These are phyloP conservation scores for Hyphopichia fennica DNA, from an alignment of 1,139 yeast genomes.

Conservation along the genomic window DNA sequence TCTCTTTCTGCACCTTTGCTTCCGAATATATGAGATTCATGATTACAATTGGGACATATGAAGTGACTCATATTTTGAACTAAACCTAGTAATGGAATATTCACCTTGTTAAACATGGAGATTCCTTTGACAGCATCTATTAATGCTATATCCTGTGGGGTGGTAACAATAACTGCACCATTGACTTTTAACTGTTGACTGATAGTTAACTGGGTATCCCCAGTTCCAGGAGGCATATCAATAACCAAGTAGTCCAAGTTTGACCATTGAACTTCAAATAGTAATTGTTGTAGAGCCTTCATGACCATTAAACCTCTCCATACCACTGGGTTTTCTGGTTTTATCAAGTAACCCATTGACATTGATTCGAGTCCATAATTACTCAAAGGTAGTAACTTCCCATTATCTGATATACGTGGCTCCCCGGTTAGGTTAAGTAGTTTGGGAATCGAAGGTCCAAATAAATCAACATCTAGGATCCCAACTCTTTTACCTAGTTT, in stretches of 20 bases:
- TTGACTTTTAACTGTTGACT: constrained; percentile 75
- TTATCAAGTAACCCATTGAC: constrained; percentile 85
- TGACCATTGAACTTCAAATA: constrained; percentile 82
- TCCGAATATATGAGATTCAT: constrained; percentile 76
- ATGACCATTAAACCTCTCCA: constrained; percentile 90
- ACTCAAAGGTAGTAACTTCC: constrained; percentile 65
- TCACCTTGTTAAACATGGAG: constrained; percentile 71
- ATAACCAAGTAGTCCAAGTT: constrained; percentile 68
- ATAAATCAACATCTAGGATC: constrained; percentile 74
- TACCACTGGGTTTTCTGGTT: constrained; percentile 70
- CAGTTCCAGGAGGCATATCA: constrained; percentile 94
- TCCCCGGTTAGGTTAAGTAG: constrained; percentile 65
- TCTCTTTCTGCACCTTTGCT: constrained; percentile 61
- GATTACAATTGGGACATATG: constrained; percentile 73
- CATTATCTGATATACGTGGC: constrained; percentile 56
- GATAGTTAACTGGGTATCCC: constrained; percentile 81
- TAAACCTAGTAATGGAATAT: constrained; percentile 73
- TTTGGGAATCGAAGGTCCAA: constrained; percentile 82
- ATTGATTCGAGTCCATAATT: constrained; percentile 80
- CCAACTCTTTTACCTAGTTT: constrained; percentile 62
- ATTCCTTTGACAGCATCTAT: constrained; percentile 83
- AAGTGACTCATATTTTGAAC: constrained; percentile 84
- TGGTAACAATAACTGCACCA: constrained; percentile 81
- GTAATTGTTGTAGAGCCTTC: constrained; percentile 79
- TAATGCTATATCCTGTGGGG: constrained; percentile 85